Evolutionary conservation across 495 filamentous ascomycete genomes (phyloP).

Genomic region (Penicillium egyptiacum): DNA sequence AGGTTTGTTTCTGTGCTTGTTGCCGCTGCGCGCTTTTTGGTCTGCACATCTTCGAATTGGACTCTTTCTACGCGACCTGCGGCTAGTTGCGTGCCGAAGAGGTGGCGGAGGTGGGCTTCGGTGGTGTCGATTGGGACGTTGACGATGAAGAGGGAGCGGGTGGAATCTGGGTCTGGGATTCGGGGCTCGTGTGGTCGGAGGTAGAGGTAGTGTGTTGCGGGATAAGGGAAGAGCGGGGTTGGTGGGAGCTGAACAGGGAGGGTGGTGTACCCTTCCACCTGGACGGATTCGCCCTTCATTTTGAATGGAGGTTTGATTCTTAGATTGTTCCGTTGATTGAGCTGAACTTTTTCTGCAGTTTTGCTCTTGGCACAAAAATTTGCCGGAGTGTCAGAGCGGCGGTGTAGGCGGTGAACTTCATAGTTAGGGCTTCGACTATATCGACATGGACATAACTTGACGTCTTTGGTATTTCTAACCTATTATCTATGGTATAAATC

Average conservation of each 20-base stretch:
- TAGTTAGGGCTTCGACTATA: slow-evolving; percentile 42
- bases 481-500: slow-evolving; percentile 1
- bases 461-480: slow-evolving; percentile 73
- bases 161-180: slow-evolving; percentile 67
- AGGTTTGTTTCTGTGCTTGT: slow-evolving; percentile 27
- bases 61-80: slow-evolving; percentile 74
- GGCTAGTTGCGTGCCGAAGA: slow-evolving; percentile 70
- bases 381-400: slow-evolving; percentile 20
- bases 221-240: slow-evolving; percentile 54
- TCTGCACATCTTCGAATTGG: slow-evolving; percentile 62
- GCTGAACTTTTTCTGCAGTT: slow-evolving; percentile 22
- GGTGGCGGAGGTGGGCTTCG: slow-evolving; percentile 66
- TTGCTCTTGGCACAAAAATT: slow-evolving; percentile 23
- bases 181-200: slow-evolving; percentile 77
- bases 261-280: slow-evolving; percentile 50
- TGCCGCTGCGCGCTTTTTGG: slow-evolving; percentile 37
- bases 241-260: slow-evolving; percentile 60
- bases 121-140: slow-evolving; percentile 88
- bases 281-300: slow-evolving; percentile 41
- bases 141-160: slow-evolving; percentile 78
- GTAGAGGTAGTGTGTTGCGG: slow-evolving; percentile 82
- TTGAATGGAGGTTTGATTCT: slow-evolving; percentile 18
- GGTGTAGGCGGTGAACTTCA: slow-evolving; percentile 14
- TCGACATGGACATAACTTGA: slow-evolving; percentile 70
- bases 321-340: slow-evolving; percentile 19